These are phyloP conservation scores for Aspergillus niger DNA, from an alignment of 2,329 filamentous ascomycete genomes.

Conservation along the genomic window DNA sequence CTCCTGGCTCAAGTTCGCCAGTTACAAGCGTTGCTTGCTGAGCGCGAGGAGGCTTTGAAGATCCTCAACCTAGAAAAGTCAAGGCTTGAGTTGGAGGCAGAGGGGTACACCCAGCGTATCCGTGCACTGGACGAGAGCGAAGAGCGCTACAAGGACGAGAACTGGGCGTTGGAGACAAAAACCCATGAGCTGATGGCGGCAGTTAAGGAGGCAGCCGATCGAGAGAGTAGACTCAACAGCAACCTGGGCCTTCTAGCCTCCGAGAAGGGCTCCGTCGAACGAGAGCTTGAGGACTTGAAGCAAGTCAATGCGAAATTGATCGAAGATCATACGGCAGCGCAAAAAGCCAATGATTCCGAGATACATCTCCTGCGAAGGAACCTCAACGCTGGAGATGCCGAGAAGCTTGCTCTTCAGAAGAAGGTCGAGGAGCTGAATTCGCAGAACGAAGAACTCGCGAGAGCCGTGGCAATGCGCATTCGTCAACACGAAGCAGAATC, in stretches of 20 bases:
- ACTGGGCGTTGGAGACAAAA: conserved; percentile 94
- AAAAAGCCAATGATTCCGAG: conserved; percentile 88
- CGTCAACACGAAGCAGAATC: conserved; percentile 67
- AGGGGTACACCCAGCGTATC: conserved; percentile 76
- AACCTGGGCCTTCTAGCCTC: conserved; percentile 67
- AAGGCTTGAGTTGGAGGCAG: conserved; percentile 77
- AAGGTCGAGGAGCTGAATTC: conserved; percentile 84
- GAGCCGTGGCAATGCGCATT: conserved; percentile 74
- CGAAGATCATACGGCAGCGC: conserved; percentile 74
- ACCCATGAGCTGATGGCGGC: conserved; percentile 77
- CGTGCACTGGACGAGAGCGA: conserved; percentile 89
- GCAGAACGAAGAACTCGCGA: conserved; percentile 89
- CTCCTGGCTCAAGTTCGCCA: conserved; percentile 92
- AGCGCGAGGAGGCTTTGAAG: conserved; percentile 85
- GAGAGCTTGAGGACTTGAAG: conserved; percentile 89
- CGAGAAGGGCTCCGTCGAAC: conserved; percentile 76
- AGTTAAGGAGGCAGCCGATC: conserved; percentile 74
- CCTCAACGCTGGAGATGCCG: conserved; percentile 74
- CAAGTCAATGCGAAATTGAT: conserved; percentile 73
- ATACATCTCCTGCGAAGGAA: conserved; percentile 80
- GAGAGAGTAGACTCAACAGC: conserved; percentile 78
- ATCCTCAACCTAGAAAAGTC: conserved; percentile 73
- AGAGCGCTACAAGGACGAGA: conserved; percentile 95
- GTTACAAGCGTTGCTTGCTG: conserved; percentile 77
- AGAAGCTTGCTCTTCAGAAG: conserved; percentile 74